Percentiles rank a stretch among this genome's conserved stretches.
Evolutionary conservation across 2,329 filamentous ascomycete genomes (phyloP).

Genomic region (Ampelomyces quisqualis): DNA sequence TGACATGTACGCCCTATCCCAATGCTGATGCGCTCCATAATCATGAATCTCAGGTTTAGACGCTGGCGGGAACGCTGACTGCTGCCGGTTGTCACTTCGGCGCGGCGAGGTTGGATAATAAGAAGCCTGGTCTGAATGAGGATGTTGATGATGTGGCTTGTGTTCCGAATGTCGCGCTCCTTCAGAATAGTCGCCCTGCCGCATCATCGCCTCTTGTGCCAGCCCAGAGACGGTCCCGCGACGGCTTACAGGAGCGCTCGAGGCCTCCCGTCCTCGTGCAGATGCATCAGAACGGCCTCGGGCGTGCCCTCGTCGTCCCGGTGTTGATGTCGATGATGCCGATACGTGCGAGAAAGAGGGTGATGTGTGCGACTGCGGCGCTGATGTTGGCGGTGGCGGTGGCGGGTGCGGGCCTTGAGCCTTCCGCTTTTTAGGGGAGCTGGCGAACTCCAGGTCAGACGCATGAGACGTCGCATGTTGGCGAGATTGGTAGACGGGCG

Average conservation of each 20-base stretch:
- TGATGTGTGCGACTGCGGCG: slow-evolving; percentile 50
- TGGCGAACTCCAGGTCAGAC: slow-evolving; percentile 63
- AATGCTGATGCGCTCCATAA: slow-evolving; percentile 36
- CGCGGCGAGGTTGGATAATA: slow-evolving; percentile 24
- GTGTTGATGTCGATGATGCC: slow-evolving; percentile 55
- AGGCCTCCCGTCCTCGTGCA: slow-evolving; percentile 36
- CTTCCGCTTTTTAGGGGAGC: slow-evolving; percentile 85
- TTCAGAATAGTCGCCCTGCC: slow-evolving; percentile 29
- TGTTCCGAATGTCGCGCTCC: slow-evolving; percentile 25
- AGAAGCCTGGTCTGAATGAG: slow-evolving; percentile 22
- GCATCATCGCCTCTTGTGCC: slow-evolving; percentile 31
- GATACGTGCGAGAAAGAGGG: slow-evolving; percentile 59
- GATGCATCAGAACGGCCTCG: slow-evolving; percentile 67
- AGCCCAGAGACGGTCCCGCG: slow-evolving; percentile 37
- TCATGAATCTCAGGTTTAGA: slow-evolving; percentile 40
- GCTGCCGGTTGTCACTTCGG: slow-evolving; percentile 27
- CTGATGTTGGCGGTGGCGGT: slow-evolving; percentile 54
- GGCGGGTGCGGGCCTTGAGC: slow-evolving; percentile 57
- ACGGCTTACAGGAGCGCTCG: slow-evolving; percentile 35
- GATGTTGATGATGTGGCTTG: slow-evolving; percentile 18
- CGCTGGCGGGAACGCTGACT: slow-evolving; percentile 29
- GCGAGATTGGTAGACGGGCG: slow-evolving; percentile 42
- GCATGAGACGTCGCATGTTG: slow-evolving; percentile 54
- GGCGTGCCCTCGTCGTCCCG: slow-evolving; percentile 61
- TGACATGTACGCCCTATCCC: slow-evolving; percentile 35